Conservation (phyloP, 2,329 filamentous ascomycete genomes). For the Fusarium penzigii region DNA sequence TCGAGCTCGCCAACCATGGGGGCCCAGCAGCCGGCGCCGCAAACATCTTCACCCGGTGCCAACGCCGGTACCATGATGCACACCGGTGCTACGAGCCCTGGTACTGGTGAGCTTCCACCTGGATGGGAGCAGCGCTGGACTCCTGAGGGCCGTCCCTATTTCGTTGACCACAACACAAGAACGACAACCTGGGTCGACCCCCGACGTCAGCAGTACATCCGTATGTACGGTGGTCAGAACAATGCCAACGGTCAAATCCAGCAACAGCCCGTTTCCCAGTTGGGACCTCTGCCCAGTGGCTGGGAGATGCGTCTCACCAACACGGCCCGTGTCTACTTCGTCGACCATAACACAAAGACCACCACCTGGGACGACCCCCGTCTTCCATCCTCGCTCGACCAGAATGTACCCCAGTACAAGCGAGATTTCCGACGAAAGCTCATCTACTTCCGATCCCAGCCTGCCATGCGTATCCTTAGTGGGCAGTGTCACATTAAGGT, state of each 20-base stretch:
- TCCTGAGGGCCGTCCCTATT: constrained; percentile 92
- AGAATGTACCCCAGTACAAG: constrained; percentile 99
- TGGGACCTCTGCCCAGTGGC: constrained; percentile 91
- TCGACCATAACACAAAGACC: constrained; percentile 99
- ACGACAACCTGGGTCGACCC: constrained; percentile 99
- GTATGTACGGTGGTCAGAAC: constrained; percentile 92
- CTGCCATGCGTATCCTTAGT: constrained; percentile 89
- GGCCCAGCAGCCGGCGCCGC: constrained; percentile 49
- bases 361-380: constrained; percentile 98
- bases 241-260: constrained; percentile 85
- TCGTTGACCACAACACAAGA: constrained; percentile 97
- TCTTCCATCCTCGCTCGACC: constrained; percentile 91
- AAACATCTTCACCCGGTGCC: constrained; percentile 36
- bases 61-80: constrained; percentile 82
- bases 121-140: constrained; percentile 97
- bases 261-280: constrained; percentile 94
- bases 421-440: constrained; percentile 97
- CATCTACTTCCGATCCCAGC: constrained; percentile 98
- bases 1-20: constrained; percentile 83
- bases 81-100: constrained; percentile 87
- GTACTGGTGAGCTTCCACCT: constrained; percentile 89
- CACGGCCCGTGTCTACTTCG: constrained; percentile 96
- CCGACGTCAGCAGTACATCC: constrained; percentile 93
- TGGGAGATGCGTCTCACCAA: constrained; percentile 99
- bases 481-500: constrained; percentile 99